Evolutionary conservation across 305 asterid species (phyloP).

Genomic region (Fraxinus platypoda): DNA sequence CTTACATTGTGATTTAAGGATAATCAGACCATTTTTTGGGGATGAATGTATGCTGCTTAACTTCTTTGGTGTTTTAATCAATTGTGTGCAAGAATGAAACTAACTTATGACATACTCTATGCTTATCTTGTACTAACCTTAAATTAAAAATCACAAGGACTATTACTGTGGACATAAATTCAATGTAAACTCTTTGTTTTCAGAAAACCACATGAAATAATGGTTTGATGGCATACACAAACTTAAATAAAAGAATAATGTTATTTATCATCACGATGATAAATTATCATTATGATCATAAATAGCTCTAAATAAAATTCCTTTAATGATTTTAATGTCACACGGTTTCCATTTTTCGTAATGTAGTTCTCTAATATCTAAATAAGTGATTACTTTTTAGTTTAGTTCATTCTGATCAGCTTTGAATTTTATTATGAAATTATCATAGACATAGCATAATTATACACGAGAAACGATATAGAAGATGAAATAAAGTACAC

Average conservation of each 20-base stretch:
- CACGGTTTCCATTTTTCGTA: neutral
- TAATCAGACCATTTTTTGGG: neutral
- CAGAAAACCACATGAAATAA: neutral
- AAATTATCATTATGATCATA: neutral
- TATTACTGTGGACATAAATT: neutral
- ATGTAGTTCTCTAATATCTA: neutral
- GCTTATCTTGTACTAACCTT: neutral
- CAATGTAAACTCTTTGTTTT: neutral
- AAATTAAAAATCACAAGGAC: neutral
- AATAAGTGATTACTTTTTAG: neutral
- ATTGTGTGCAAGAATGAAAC: neutral
- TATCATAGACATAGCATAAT: neutral
- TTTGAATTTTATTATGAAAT: neutral
- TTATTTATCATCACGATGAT: no score
- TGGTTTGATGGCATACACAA: neutral
- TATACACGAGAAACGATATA: neutral
- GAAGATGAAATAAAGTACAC: neutral
- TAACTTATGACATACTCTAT: neutral
- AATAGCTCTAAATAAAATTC: neutral
- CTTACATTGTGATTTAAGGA: neutral
- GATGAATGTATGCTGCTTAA: neutral
- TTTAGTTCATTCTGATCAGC: neutral
- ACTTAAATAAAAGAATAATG: neutral
- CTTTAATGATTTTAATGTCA: neutral
- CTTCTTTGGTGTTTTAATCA: neutral